Evolutionary conservation across 192 early-diverging fungal genomes (phyloP).

Genomic region (Coemansia sp.): DNA sequence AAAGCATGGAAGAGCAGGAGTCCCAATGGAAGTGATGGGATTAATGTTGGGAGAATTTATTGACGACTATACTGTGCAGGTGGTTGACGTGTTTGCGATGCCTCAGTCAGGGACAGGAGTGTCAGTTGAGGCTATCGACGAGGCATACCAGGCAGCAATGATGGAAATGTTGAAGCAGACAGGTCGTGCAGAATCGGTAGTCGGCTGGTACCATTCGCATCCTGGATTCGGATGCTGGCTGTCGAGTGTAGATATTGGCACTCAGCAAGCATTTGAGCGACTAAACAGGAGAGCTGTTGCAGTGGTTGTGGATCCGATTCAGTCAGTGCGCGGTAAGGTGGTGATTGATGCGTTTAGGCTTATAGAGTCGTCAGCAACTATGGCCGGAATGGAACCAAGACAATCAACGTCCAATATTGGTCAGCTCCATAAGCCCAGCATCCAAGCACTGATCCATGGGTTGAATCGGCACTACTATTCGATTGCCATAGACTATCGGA

Average conservation of each 20-base stretch:
- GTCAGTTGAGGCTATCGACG: conserved; percentile 98
- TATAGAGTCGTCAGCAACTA: conserved; percentile 84
- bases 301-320: conserved; percentile 98
- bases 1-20: conserved; percentile 93
- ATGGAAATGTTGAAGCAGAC: conserved; percentile 99
- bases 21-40: conserved; percentile 99
- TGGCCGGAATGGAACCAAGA: conserved; percentile 89
- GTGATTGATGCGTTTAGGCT: conserved; percentile 99
- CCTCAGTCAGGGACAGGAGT: conserved; percentile 99
- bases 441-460: conserved; percentile 97
- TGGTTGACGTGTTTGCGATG: conserved; percentile 99
- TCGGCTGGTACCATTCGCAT: conserved; percentile 99
- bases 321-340: conserved; percentile 99
- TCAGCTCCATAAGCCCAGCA: conserved; percentile 94
- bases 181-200: conserved; percentile 97
- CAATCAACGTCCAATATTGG: conserved; percentile 99
- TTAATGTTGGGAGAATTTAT: conserved; percentile 99
- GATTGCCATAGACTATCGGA: conserved; percentile 98
- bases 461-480: conserved; percentile 99
- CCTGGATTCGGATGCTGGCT: conserved; percentile 99
- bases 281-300: conserved; percentile 93
- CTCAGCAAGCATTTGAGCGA: conserved; percentile 96
- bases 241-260: conserved; percentile 98
- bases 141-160: conserved; percentile 99
- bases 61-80: conserved; percentile 98